These are phyloP conservation scores for Colletotrichum camelliae DNA, from an alignment of 2,329 filamentous ascomycete species.

Conservation along the genomic window DNA sequence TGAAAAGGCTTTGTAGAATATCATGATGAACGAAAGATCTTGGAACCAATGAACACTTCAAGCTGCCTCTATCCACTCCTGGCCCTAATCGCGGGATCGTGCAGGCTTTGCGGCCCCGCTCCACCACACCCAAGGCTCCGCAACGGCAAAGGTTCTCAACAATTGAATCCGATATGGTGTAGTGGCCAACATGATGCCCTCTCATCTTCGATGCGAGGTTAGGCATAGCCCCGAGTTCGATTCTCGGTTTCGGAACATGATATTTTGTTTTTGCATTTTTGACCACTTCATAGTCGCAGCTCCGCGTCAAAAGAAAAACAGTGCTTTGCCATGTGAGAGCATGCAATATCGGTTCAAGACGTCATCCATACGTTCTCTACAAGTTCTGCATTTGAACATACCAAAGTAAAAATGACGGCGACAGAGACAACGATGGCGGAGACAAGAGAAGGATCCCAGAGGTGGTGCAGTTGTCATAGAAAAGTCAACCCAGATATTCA, in stretches of 20 bases:
- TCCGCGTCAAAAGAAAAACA: too few relatives aligned
- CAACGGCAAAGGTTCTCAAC: accelerated
- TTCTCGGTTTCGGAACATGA: background rate
- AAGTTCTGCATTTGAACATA: too few relatives aligned
- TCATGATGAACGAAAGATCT: background rate
- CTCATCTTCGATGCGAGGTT: background rate
- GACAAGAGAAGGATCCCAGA: too few relatives aligned
- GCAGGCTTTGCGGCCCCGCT: background rate
- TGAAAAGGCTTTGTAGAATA: background rate
- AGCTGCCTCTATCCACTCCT: background rate
- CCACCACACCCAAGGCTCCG: background rate
- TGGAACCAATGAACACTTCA: background rate
- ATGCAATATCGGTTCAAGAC: too few relatives aligned
- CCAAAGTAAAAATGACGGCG: too few relatives aligned
- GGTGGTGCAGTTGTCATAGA: too few relatives aligned
- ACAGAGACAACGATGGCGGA: too few relatives aligned
- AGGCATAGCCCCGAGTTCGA: conserved; percentile 11
- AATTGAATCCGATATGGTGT: background rate
- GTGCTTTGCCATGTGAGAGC: too few relatives aligned
- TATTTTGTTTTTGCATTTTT: background rate
- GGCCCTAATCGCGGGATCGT: background rate
- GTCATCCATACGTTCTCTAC: too few relatives aligned
- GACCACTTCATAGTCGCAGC: too few relatives aligned
- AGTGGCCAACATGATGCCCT: conserved; percentile 9
- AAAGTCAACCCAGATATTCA: too few relatives aligned